phyloP scores from a whole-genome alignment of 208 protist genomes.

The Crithidia thermophila region DNA sequence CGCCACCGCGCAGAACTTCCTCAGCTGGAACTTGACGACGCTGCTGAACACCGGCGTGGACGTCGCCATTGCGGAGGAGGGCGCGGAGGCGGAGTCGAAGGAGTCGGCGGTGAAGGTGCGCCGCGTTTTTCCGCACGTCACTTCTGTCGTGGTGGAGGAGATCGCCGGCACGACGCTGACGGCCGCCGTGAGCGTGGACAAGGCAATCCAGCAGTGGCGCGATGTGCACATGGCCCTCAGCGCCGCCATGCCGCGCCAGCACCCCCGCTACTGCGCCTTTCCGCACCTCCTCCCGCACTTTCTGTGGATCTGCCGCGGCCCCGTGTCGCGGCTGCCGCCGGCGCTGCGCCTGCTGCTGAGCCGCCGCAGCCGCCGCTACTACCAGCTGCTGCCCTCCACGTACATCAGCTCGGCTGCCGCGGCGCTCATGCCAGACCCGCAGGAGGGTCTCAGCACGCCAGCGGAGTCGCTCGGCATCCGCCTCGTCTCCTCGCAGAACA shows the following conservation, averaged over 20 bases:
- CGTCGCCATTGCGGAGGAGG: constrained; percentile 1
- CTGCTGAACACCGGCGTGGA: constrained; percentile 28
- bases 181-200: constrained; percentile 3
- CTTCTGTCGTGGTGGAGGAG: constrained; percentile 44
- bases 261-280: constrained; percentile 24
- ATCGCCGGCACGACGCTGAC: constrained; percentile 16
- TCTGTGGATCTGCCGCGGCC: constrained; percentile 56
- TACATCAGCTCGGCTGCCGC: constrained; percentile 31
- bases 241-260: constrained; percentile 10
- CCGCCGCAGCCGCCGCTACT: constrained; percentile 71
- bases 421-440: constrained; percentile 31
- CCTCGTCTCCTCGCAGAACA: constrained; percentile 56
- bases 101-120: not conserved
- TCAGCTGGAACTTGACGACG: constrained; percentile 24
- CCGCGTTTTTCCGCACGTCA: constrained; percentile 42
- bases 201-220: constrained; percentile 33
- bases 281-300: constrained; percentile 34
- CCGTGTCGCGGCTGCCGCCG: constrained; percentile 40
- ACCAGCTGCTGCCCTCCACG: constrained; percentile 50
- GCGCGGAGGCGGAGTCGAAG: not conserved
- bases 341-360: constrained; percentile 50
- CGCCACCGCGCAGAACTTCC: constrained; percentile 28
- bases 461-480: constrained; percentile 45
- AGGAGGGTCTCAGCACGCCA: constrained; percentile 44
- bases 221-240: constrained; percentile 5